Evolutionary conservation across 805 yeast genomes (phyloP).

Genomic region (Saturnispora bothae): DNA sequence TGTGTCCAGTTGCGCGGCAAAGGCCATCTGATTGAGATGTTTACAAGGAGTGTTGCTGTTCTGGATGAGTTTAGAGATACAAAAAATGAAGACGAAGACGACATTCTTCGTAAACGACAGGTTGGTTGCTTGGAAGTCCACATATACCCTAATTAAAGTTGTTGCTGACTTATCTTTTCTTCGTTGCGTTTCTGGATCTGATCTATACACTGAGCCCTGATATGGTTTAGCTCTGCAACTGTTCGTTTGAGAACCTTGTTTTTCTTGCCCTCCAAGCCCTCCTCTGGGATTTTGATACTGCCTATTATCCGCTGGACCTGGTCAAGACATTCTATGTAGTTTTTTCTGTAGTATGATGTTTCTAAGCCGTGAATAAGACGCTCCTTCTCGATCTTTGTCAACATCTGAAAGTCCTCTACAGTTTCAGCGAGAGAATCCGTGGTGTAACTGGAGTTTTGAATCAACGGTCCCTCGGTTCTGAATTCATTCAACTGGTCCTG

Average conservation of each 20-base stretch:
- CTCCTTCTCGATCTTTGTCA: constrained; percentile 45
- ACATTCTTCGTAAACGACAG: constrained; percentile 31
- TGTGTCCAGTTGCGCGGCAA: constrained; percentile 49
- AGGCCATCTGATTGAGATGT: constrained; percentile 44
- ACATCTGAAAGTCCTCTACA: constrained; percentile 13
- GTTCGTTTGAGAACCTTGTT: constrained; percentile 38
- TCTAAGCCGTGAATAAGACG: constrained; percentile 51
- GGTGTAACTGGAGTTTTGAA: constrained; percentile 6
- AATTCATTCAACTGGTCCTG: constrained; percentile 42
- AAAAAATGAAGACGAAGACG: constrained; percentile 22
- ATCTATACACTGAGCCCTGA: constrained; percentile 30
- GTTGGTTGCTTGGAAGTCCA: constrained; percentile 39
- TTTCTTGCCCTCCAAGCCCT: constrained; percentile 24
- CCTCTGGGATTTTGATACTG: constrained; percentile 19
- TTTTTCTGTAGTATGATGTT: constrained; percentile 44
- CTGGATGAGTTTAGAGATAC: constrained; percentile 50
- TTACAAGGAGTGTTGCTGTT: constrained; percentile 57
- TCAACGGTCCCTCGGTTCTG: constrained; percentile 43
- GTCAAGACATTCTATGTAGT: constrained; percentile 42
- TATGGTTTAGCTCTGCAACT: constrained; percentile 37
- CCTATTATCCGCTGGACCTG: constrained; percentile 28
- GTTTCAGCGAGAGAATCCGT: constrained; percentile 17
- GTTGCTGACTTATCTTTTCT: background rate
- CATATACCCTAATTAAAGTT: constrained; percentile 21
- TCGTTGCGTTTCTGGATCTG: constrained; percentile 8